Conservation (phyloP, 768 basidiomycete species). For the Pulveroboletus sp. region DNA sequence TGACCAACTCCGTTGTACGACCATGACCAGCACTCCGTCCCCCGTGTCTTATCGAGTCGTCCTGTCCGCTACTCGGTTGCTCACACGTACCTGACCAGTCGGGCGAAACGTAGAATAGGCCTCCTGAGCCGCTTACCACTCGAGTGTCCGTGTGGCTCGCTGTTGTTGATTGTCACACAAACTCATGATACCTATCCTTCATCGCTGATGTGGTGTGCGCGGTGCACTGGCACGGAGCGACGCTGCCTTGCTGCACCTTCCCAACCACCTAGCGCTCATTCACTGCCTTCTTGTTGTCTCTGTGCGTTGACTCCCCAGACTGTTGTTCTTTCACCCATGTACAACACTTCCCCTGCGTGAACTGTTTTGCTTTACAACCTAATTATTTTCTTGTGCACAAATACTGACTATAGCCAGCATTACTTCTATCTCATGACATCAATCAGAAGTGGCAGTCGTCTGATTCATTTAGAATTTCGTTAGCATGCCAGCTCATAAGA, state of each 20-base stretch:
- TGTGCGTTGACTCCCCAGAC: conserved; percentile 5
- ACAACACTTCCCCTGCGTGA: conserved; percentile 3
- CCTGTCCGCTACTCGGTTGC: background rate
- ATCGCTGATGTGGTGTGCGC: background rate
- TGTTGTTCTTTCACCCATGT: conserved; percentile 17
- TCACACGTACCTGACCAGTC: background rate
- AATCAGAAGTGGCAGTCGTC: background rate
- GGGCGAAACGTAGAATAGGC: conserved; percentile 14
- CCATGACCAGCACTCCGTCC: background rate
- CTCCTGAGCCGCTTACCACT: background rate
- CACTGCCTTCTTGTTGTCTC: background rate
- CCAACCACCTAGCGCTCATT: background rate
- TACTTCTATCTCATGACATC: conserved; percentile 3
- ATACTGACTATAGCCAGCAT: conserved; percentile 9
- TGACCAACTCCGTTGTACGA: conserved; percentile 12
- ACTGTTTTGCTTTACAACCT: conserved; percentile 9
- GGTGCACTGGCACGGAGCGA: background rate
- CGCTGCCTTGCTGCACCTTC: background rate
- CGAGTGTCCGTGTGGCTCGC: background rate
- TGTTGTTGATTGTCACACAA: background rate
- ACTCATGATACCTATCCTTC: conserved; percentile 8
- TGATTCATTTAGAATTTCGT: background rate
- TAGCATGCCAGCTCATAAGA: no score
- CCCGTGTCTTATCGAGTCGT: conserved; percentile 5
- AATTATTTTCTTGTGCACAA: conserved; percentile 23